Evolutionary conservation across 331 rosid genomes (phyloP), one percentile per base, ranked within the genome.

Genomic region (Rosa hybrid): DNA sequence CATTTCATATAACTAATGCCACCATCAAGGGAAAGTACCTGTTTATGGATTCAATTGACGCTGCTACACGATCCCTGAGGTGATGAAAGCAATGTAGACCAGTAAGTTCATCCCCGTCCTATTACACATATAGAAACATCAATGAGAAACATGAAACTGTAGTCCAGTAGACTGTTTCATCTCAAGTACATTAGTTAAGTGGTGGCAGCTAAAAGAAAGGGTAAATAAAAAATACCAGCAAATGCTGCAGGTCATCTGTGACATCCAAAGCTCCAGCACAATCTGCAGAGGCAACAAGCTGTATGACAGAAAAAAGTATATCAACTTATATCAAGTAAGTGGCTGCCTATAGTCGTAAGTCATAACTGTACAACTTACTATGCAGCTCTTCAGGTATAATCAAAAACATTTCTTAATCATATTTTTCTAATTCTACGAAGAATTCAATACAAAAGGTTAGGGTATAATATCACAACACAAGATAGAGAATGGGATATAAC

Each of bases 261-360:
- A 96, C 90, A 82, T 96, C 99, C 86, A 96, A 83, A 20, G 99
- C 98, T 87, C 99, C 98, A 68, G 98, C 94, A 90, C 98, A 96
- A 85, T 96, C 99, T 85, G 90, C 94, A 84, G 99, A 88, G 54
- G 97, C 92, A 87, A 96, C 97, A 88, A 96, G 98, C 99, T 96
- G 97, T 83, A 87, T 70, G 86, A 89, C 89, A 92, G 86, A 84
- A 90, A 87, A 16, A 83, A 85, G 65, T 79, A 81, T 21, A 83
- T 83, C 86, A 85, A 44, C 82, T 87, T 80, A 63, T 46, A 30
- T 63, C 75, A 75, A 54, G 41, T 21, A 18, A 56, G 46, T 73
- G 54, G 45, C 63, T 39, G 41, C 57, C 51, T 23, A 57, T 0
- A 25, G 74, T 60, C 74, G 5, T 74, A 80, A 25, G 56, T 53